Percentiles rank a stretch among this genome's conserved stretches.
These are phyloP conservation scores for Zymoseptoria pseudotritici DNA, from an alignment of 2,329 filamentous ascomycete genomes.

Conservation along the genomic window DNA sequence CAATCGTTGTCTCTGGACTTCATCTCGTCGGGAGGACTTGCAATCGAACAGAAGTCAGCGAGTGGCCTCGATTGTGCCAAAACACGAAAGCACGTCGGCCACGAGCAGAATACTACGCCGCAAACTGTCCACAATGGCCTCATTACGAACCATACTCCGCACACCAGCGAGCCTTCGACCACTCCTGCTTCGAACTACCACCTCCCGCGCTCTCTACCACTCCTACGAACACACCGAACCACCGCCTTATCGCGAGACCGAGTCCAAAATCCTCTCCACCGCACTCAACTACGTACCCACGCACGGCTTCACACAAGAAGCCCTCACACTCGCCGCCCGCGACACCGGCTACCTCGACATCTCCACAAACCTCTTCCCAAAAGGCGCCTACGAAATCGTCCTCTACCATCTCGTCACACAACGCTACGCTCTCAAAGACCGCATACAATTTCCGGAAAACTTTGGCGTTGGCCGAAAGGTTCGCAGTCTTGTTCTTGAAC, in stretches of 20 bases:
- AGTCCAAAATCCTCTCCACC: conserved; percentile 72
- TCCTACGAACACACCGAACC: conserved; percentile 61
- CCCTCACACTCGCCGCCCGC: conserved; percentile 69
- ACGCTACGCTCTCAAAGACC: conserved; percentile 50
- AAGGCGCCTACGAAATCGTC: conserved; percentile 74
- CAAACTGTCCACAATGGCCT: not conserved
- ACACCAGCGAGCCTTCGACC: conserved; percentile 20
- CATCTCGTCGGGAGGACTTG: not conserved
- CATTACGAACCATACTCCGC: conserved; percentile 23
- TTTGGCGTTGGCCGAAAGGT: conserved; percentile 56
- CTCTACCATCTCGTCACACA: conserved; percentile 66
- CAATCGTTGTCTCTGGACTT: not conserved
- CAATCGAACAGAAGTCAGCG: not conserved
- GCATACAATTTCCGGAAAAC: conserved; percentile 36
- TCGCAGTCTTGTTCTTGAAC: conserved; percentile 64
- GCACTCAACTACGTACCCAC: conserved; percentile 70
- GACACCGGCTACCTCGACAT: conserved; percentile 83
- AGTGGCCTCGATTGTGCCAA: not conserved
- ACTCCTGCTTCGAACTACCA: conserved; percentile 18
- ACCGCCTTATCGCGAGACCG: conserved; percentile 58
- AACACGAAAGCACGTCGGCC: not conserved
- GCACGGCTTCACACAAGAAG: conserved; percentile 70
- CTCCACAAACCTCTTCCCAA: conserved; percentile 72
- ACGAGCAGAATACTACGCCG: too few relatives aligned
- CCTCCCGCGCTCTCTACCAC: conserved; percentile 50